Evolutionary conservation across 2,329 filamentous ascomycete species (phyloP).

Genomic region (Penicillium decumbens): DNA sequence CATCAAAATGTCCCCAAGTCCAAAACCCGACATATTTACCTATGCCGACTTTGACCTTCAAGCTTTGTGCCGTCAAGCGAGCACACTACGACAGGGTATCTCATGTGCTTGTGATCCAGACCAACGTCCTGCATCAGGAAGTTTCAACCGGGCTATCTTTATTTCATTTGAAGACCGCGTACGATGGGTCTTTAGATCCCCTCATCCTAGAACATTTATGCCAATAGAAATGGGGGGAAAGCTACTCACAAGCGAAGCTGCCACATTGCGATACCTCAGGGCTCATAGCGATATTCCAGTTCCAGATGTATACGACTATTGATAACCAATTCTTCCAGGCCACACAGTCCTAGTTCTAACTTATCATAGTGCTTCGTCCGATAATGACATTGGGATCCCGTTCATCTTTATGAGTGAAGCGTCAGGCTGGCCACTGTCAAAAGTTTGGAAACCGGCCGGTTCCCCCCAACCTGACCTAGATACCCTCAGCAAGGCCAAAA

Average conservation of each 20-base stretch:
- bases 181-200: constrained; percentile 31
- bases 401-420: constrained; percentile 36
- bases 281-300: constrained; percentile 30
- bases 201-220: constrained; percentile 14
- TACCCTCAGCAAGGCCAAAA: constrained; percentile 18
- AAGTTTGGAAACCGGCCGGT: constrained; percentile 17
- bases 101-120: constrained; percentile 19
- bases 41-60: constrained; percentile 18
- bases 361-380: constrained; percentile 9
- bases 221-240: constrained; percentile 16
- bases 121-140: constrained; percentile 25
- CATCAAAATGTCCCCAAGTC: no score
- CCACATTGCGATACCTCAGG: constrained; percentile 30
- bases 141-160: constrained; percentile 32
- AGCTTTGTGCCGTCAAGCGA: constrained; percentile 19
- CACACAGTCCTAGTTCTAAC: constrained; percentile 1
- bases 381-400: constrained; percentile 30
- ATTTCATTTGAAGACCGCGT: constrained; percentile 30
- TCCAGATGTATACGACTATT: constrained; percentile 29
- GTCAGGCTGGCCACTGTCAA: constrained; percentile 24
- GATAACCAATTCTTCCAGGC: constrained; percentile 9
- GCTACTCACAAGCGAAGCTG: constrained; percentile 32
- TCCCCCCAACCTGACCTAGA: constrained; percentile 5
- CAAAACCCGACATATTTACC: constrained; percentile 1
- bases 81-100: constrained; percentile 15